These are phyloP conservation scores for Eutreptiella sp. DNA, from an alignment of 208 protist genomes.

Conservation along the genomic window DNA sequence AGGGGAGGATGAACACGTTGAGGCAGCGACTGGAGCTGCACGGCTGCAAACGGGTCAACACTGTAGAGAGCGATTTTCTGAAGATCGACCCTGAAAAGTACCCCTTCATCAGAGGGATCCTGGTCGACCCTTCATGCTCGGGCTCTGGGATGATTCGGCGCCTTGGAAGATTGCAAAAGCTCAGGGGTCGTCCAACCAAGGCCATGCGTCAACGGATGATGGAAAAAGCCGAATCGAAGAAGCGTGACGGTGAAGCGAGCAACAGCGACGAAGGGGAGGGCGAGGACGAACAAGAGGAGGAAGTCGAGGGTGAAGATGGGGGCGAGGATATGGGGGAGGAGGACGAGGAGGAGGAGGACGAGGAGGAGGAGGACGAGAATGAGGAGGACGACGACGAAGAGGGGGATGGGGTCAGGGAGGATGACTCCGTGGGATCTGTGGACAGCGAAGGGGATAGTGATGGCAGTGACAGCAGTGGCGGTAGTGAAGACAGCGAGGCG, in stretches of 20 bases:
- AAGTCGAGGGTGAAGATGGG: conserved; percentile 6
- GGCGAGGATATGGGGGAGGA: conserved; percentile 3
- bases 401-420: conserved; percentile 2
- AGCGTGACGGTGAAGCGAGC: conserved; percentile 22
- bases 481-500: not conserved
- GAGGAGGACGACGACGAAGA: conserved; percentile 42
- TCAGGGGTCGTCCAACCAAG: too few species aligned
- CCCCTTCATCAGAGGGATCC: conserved; percentile 62
- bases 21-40: conserved; percentile 53
- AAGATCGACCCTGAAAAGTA: conserved; percentile 60
- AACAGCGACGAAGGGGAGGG: conserved; percentile 19
- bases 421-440: conserved; percentile 13
- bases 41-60: conserved; percentile 61
- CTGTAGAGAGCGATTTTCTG: conserved; percentile 75
- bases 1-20: conserved; percentile 56
- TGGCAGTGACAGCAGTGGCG: conserved; percentile 42
- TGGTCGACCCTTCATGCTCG: conserved; percentile 82
- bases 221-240: conserved; percentile 67
- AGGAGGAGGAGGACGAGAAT: conserved; percentile 14
- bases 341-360: conserved; percentile 27
- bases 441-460: conserved; percentile 14
- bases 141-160: conserved; percentile 66
- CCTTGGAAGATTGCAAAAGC: too few species aligned
- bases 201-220: too few species aligned
- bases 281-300: not conserved